Evolutionary conservation across 495 filamentous ascomycete species (phyloP).

Genomic region (Clavariopsis aquatica): DNA sequence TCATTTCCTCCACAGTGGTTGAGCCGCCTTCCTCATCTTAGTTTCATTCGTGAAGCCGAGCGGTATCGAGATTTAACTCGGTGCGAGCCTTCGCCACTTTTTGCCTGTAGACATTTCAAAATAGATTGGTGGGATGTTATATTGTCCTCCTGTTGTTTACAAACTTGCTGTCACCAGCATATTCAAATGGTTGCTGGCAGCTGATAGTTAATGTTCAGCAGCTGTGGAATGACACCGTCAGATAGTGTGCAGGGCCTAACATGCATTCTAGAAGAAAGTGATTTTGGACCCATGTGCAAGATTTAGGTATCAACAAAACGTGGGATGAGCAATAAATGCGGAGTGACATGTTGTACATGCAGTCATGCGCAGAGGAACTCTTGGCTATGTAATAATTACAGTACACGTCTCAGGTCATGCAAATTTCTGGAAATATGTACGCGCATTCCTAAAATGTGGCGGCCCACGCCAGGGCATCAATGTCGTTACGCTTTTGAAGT

Average conservation of each 20-base stretch:
- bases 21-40: slow-evolving; percentile 7
- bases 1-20: background rate
- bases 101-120: background rate
- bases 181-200: background rate
- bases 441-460: background rate
- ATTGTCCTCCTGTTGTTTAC: background rate
- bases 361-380: background rate
- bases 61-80: slow-evolving; percentile 27
- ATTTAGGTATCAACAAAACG: background rate
- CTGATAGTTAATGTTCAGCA: background rate
- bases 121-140: background rate
- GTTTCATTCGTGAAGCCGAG: background rate
- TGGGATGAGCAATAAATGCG: background rate
- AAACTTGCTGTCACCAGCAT: background rate
- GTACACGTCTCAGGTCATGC: background rate
- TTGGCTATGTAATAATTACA: background rate
- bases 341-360: background rate
- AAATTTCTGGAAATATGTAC: background rate
- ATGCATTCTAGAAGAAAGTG: background rate
- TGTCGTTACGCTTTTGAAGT: no score
- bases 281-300: background rate
- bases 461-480: no score
- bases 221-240: background rate
- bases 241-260: background rate
- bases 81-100: slow-evolving; percentile 13